Evolutionary conservation across 306 rosid genomes (phyloP).

Genomic region (Lagenaria siceraria): DNA sequence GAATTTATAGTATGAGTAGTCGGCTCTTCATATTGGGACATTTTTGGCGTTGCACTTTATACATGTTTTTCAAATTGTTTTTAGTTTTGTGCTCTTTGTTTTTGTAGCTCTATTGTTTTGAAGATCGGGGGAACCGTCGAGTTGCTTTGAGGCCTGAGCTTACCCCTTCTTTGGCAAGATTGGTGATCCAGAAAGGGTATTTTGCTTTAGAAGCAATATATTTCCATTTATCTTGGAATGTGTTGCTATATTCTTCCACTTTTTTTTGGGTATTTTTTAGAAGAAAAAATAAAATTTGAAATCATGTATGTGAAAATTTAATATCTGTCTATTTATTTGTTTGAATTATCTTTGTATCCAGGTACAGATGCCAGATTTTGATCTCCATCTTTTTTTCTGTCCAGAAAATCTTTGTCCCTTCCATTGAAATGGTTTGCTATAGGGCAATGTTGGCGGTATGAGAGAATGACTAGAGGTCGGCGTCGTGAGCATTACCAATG

Average conservation of each 20-base stretch:
- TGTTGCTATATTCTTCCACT: not conserved
- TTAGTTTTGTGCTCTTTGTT: slow-evolving; percentile 6
- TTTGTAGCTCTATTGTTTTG: slow-evolving; percentile 89
- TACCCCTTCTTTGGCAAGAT: slow-evolving; percentile 93
- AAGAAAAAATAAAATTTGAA: not conserved
- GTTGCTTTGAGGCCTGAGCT: slow-evolving; percentile 97
- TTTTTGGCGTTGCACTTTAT: not conserved
- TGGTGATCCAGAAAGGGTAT: slow-evolving; percentile 95
- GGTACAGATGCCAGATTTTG: slow-evolving; percentile 26
- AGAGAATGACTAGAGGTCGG: slow-evolving; percentile 96
- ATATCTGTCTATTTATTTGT: slow-evolving; percentile 8
- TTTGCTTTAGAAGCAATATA: slow-evolving; percentile 10
- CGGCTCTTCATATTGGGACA: not conserved
- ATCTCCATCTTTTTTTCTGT: slow-evolving; percentile 29
- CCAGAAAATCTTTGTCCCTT: slow-evolving; percentile 76
- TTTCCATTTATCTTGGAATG: not conserved
- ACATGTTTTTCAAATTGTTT: not conserved
- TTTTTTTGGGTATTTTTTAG: slow-evolving; percentile 2
- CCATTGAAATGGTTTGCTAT: slow-evolving; percentile 96
- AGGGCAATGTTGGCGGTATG: slow-evolving; percentile 98
- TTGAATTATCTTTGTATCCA: slow-evolving; percentile 23
- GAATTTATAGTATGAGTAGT: not conserved
- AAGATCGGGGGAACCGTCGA: slow-evolving; percentile 93
- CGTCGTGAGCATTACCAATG: slow-evolving; percentile 96
- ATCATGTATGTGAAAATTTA: slow-evolving; percentile 3